Evolutionary conservation across 2,329 filamentous ascomycete species (phyloP), one percentile per base, ranked within the genome.

Genomic region (Ophiocordyceps australis): DNA sequence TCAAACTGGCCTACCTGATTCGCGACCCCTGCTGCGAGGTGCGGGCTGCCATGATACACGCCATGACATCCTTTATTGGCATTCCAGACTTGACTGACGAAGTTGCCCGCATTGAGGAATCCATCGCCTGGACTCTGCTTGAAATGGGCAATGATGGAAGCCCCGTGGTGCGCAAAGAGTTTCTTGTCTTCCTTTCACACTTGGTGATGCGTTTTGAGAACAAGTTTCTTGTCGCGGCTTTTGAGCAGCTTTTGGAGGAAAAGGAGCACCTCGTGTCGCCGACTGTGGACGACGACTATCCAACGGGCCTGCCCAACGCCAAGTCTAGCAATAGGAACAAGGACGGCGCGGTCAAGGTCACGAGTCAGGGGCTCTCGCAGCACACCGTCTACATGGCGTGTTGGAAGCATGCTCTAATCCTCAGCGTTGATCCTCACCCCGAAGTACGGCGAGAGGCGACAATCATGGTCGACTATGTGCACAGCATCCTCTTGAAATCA

Each of bases 121-220:
- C 74, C 1, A 74, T 98, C 37, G 83, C 89, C 4, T 79, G 81
- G 56, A 81, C 82, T 9, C 68, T 95, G 22, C 63, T 95, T 22
- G 74, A 89, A 32, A 86, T 95, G 77, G 77, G 81, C 14, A 81
- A 82, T 29, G 89, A 98, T 49, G 89, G 86, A 18, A 94, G 83
- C 41, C 81, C 83, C 15, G 74, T 95, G 57, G 89, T 98, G 16
- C 74, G 89, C 24, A 91, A 85, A 45, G 89, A 98, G 50, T 62
- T 95, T 20, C 58, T 94, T 3, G 79, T 94, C 9, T 95, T 95
- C 57, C 73, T 94, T 37, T 95, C 89, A 0, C 76, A 79, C 16
- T 94, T 94, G 42, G 74, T 92, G 24, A 68, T 78, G 32, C 76
- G 86, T 21, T 94, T 94, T 45, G 77, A 92, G 52, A 82, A 73